Conservation (phyloP, 2,329 filamentous ascomycete genomes). For the Ophiostoma tasmaniense region DNA sequence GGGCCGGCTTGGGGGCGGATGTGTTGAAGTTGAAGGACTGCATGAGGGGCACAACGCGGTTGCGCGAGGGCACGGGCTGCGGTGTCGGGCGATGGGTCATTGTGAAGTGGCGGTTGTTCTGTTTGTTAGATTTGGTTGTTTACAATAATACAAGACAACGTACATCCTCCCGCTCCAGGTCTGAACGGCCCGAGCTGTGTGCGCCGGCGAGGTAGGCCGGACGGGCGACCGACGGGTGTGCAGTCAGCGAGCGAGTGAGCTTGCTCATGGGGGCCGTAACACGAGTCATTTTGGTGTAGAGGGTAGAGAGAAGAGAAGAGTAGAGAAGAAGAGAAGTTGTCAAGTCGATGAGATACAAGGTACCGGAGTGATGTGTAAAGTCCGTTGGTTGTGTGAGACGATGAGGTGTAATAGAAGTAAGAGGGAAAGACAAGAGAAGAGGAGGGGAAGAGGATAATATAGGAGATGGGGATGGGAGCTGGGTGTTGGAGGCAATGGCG, state of each 20-base stretch:
- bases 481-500: neutral
- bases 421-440: neutral
- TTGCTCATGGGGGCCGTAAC: slow-evolving; percentile 42
- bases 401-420: too few relatives aligned
- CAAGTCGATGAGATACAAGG: neutral
- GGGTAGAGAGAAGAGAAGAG: neutral
- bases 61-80: slow-evolving; percentile 33
- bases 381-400: neutral
- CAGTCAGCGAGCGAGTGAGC: slow-evolving; percentile 39
- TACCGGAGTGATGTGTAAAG: neutral
- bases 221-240: slow-evolving; percentile 32
- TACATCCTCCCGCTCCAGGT: slow-evolving; percentile 38
- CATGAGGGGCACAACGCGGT: slow-evolving; percentile 49
- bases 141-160: too few relatives aligned
- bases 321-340: neutral
- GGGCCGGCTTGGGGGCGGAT: slow-evolving; percentile 33
- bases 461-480: neutral
- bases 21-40: slow-evolving; percentile 56
- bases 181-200: slow-evolving; percentile 35
- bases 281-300: slow-evolving; percentile 35
- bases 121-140: neutral
- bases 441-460: neutral
- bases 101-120: slow-evolving; percentile 32
- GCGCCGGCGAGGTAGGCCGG: slow-evolving; percentile 23
- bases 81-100: slow-evolving; percentile 42